A percentile compares a stretch with the other conserved stretches of the same genome.
These are phyloP conservation scores for Podaxis mareebaensis DNA, from an alignment of 768 basidiomycete species.

Conservation along the genomic window DNA sequence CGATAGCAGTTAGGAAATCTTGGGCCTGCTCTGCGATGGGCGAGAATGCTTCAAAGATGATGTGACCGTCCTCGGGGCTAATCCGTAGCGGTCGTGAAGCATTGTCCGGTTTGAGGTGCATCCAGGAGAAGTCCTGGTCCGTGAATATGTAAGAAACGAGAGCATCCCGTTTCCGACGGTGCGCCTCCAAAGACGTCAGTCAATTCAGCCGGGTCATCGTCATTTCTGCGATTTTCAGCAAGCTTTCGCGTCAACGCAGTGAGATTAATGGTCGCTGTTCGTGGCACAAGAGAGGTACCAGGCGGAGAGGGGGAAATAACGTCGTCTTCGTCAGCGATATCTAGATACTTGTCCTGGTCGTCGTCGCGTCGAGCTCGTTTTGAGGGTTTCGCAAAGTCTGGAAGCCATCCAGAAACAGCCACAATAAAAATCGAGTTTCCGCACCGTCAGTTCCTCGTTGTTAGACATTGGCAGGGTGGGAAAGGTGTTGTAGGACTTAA, in stretches of 20 bases:
- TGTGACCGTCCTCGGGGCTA: conserved; percentile 85
- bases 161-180: conserved; percentile 71
- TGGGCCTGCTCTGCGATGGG: conserved; percentile 98
- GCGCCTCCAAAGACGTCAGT: conserved; percentile 60
- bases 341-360: conserved; percentile 56
- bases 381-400: conserved; percentile 33
- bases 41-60: conserved; percentile 96
- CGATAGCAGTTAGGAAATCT: conserved; percentile 96
- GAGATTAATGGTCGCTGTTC: conserved; percentile 80
- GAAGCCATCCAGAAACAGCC: too few species aligned
- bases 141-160: conserved; percentile 82
- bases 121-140: conserved; percentile 83
- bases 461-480: too few species aligned
- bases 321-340: conserved; percentile 59
- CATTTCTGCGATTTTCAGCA: conserved; percentile 57
- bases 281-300: conserved; percentile 58
- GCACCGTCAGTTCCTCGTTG: too few species aligned
- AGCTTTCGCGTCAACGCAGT: conserved; percentile 80
- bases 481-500: too few species aligned
- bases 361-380: conserved; percentile 48
- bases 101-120: conserved; percentile 90
- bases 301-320: conserved; percentile 56
- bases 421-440: too few species aligned
- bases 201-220: conserved; percentile 42
- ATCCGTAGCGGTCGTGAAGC: conserved; percentile 96